Conservation (phyloP, 1,284 basidiomycete species). For the Cutaneotrichosporon sp. region DNA sequence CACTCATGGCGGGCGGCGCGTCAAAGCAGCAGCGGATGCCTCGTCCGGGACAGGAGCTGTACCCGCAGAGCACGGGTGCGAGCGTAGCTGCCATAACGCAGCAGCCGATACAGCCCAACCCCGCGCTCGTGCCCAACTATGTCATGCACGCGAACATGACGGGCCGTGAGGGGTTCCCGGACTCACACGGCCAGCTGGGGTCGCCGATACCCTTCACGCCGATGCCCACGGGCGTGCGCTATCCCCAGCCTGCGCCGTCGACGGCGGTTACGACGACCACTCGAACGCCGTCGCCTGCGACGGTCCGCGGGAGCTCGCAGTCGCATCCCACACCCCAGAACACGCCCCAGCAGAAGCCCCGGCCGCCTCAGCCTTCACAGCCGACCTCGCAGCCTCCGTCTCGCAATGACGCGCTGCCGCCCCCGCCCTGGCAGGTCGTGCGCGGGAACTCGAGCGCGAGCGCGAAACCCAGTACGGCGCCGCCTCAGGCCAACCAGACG, state of each 20-base stretch:
- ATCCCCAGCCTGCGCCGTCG: neutral
- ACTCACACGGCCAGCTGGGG: neutral
- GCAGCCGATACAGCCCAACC: neutral
- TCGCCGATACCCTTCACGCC: conserved; percentile 4
- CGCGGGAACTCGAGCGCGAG: neutral
- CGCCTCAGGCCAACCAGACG: too few species aligned
- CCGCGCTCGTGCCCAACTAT: neutral
- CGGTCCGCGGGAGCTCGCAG: too few species aligned
- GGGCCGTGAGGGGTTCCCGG: too few species aligned
- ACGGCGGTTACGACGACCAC: too few species aligned
- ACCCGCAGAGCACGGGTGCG: neutral
- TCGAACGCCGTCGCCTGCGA: neutral
- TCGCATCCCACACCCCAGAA: too few species aligned
- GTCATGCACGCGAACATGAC: neutral
- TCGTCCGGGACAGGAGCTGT: too few species aligned
- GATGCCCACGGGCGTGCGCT: conserved; percentile 2
- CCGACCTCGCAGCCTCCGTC: neutral
- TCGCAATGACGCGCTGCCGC: too few species aligned
- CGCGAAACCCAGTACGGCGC: neutral
- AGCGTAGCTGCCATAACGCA: neutral
- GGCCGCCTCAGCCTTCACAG: too few species aligned
- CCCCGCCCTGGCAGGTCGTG: neutral
- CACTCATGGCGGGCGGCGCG: neutral
- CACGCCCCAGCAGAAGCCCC: too few species aligned
- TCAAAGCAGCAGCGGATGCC: neutral